These are phyloP conservation scores for Mycena epipterygia DNA, from an alignment of 768 basidiomycete genomes.

Conservation along the genomic window DNA sequence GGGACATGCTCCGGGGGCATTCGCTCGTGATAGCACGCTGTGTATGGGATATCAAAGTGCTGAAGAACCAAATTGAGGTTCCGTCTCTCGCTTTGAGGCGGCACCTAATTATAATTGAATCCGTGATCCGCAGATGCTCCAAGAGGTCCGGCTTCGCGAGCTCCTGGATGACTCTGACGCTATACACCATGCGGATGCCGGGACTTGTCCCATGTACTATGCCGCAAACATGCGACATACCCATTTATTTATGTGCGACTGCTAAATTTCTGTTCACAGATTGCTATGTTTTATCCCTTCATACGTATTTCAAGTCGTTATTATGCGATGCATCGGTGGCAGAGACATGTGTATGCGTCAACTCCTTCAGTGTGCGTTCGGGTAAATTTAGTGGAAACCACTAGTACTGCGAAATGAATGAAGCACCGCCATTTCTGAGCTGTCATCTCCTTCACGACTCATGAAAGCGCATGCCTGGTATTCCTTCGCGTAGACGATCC, in stretches of 20 bases:
- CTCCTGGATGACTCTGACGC: background rate
- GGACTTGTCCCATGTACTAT: background rate
- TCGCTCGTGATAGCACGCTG: background rate
- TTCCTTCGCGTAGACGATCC: too few species aligned
- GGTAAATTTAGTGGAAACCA: too few species aligned
- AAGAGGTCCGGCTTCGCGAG: conserved; percentile 1
- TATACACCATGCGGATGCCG: background rate
- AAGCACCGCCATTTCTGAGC: too few species aligned
- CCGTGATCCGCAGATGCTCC: background rate
- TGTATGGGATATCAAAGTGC: background rate
- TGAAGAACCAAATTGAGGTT: conserved; percentile 15
- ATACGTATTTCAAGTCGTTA: too few species aligned
- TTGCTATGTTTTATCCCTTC: too few species aligned
- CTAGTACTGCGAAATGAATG: too few species aligned
- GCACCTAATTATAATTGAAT: background rate
- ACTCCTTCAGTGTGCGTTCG: too few species aligned
- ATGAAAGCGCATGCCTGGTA: too few species aligned
- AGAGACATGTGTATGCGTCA: too few species aligned
- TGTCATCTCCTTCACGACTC: too few species aligned
- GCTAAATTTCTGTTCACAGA: too few species aligned
- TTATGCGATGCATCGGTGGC: too few species aligned
- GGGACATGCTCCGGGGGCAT: background rate
- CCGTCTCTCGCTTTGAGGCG: background rate
- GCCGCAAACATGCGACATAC: conserved; percentile 5
- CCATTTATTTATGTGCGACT: background rate